Evolutionary conservation across 1,284 basidiomycete genomes (phyloP).

Genomic region (Volvariella volvacea): DNA sequence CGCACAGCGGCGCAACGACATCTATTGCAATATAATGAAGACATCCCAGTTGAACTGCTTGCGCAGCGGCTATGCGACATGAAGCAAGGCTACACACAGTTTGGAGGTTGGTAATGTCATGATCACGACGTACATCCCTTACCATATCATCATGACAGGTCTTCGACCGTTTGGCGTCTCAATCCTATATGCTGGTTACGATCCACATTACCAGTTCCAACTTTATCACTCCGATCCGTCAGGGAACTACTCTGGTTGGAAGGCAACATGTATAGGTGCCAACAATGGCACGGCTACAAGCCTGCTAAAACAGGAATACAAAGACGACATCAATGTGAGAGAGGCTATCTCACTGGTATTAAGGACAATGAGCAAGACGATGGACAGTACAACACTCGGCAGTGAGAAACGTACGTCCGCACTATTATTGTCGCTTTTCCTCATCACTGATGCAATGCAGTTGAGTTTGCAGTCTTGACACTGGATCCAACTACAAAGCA

Average conservation of each 20-base stretch:
- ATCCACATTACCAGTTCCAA: slow-evolving; percentile 95
- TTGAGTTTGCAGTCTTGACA: slow-evolving; percentile 94
- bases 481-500: slow-evolving; percentile 73
- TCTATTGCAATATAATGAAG: slow-evolving; percentile 89
- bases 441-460: slow-evolving; percentile 32
- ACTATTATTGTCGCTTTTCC: slow-evolving; percentile 5
- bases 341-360: slow-evolving; percentile 91
- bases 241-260: slow-evolving; percentile 99
- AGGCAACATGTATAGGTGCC: slow-evolving; percentile 95
- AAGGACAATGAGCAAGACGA: slow-evolving; percentile 98
- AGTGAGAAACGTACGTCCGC: slow-evolving; percentile 82
- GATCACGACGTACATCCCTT: neutral
- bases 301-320: slow-evolving; percentile 97
- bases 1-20: slow-evolving; percentile 88
- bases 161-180: slow-evolving; percentile 98
- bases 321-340: slow-evolving; percentile 87
- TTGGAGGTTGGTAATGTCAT: slow-evolving; percentile 61
- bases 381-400: slow-evolving; percentile 96
- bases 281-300: slow-evolving; percentile 95
- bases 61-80: slow-evolving; percentile 93
- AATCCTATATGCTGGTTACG: slow-evolving; percentile 93
- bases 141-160: slow-evolving; percentile 38
- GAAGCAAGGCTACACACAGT: slow-evolving; percentile 99
- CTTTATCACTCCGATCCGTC: slow-evolving; percentile 98
- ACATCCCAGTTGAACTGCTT: slow-evolving; percentile 95